A percentile compares a stretch with the other conserved stretches of the same genome.
These are phyloP conservation scores for Borovskyia barvae DNA, from an alignment of 208 protist genomes.

Conservation along the genomic window DNA sequence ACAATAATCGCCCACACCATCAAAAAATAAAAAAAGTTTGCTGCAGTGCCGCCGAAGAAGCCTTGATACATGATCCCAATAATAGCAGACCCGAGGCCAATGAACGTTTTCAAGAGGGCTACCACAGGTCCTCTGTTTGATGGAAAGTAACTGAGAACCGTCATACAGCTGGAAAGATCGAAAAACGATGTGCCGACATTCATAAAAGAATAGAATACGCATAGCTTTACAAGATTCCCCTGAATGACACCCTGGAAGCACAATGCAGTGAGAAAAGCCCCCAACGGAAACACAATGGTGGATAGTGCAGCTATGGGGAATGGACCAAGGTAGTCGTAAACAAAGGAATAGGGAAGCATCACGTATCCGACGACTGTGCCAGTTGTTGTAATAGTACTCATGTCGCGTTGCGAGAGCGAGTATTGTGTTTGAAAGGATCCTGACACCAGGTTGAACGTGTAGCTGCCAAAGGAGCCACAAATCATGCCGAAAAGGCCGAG, in stretches of 20 bases:
- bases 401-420: conserved; percentile 42
- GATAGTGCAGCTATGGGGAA: conserved; percentile 33
- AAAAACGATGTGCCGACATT: conserved; percentile 41
- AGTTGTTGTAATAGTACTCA: conserved; percentile 58
- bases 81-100: conserved; percentile 59
- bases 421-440: conserved; percentile 44
- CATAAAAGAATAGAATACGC: conserved; percentile 35
- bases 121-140: conserved; percentile 38
- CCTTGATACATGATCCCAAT: conserved; percentile 43
- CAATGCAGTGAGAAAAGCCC: conserved; percentile 34
- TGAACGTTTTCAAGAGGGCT: conserved; percentile 62
- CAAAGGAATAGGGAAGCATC: conserved; percentile 33
- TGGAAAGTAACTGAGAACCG: conserved; percentile 53
- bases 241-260: conserved; percentile 41
- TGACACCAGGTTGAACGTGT: conserved; percentile 61
- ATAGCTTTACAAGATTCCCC: conserved; percentile 22
- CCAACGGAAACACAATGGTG: conserved; percentile 32
- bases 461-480: conserved; percentile 48
- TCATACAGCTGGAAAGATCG: conserved; percentile 49
- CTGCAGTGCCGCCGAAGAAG: conserved; percentile 33
- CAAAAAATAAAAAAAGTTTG: conserved; percentile 62
- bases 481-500: conserved; percentile 42
- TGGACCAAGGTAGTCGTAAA: conserved; percentile 57
- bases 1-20: conserved; percentile 29
- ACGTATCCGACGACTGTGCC: conserved; percentile 36